Conservation (phyloP, 495 filamentous ascomycete species). For the Neurospora sp. region DNA sequence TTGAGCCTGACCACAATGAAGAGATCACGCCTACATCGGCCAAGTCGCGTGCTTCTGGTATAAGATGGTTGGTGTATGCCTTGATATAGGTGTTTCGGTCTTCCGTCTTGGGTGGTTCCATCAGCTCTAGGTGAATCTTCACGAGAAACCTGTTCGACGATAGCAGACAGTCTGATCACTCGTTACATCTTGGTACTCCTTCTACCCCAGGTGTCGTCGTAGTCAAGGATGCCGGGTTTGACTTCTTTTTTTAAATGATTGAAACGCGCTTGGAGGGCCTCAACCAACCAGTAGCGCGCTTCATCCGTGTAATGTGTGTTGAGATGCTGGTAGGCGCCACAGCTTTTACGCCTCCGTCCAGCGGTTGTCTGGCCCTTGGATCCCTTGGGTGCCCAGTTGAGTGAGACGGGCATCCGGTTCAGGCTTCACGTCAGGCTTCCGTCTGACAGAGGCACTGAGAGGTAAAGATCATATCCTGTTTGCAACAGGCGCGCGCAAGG, state of each 20-base stretch:
- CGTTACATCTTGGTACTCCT: background rate
- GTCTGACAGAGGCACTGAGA: background rate
- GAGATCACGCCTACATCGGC: background rate
- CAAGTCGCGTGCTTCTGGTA: background rate
- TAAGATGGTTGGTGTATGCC: background rate
- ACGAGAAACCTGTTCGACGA: background rate
- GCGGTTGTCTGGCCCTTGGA: slow-evolving; percentile 1
- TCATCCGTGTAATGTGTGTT: slow-evolving; percentile 23
- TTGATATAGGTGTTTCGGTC: background rate
- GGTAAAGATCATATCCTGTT: background rate
- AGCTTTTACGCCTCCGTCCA: slow-evolving; percentile 1
- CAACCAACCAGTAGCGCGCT: slow-evolving; percentile 24
- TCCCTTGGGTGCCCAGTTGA: background rate
- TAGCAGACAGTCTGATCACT: background rate
- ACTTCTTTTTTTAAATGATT: slow-evolving; percentile 25
- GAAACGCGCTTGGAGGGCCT: slow-evolving; percentile 19
- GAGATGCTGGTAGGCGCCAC: slow-evolving; percentile 6
- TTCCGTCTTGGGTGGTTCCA: background rate
- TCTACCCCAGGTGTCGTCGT: background rate
- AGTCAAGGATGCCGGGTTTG: slow-evolving; percentile 10
- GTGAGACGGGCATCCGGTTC: background rate
- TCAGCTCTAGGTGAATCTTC: background rate
- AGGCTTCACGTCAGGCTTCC: background rate
- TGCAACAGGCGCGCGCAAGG: background rate
- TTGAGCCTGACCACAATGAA: background rate